A percentile compares a stretch with the other conserved stretches of the same genome.
Conservation (phyloP, 345 rosid species). For the Salix udensis region DNA sequence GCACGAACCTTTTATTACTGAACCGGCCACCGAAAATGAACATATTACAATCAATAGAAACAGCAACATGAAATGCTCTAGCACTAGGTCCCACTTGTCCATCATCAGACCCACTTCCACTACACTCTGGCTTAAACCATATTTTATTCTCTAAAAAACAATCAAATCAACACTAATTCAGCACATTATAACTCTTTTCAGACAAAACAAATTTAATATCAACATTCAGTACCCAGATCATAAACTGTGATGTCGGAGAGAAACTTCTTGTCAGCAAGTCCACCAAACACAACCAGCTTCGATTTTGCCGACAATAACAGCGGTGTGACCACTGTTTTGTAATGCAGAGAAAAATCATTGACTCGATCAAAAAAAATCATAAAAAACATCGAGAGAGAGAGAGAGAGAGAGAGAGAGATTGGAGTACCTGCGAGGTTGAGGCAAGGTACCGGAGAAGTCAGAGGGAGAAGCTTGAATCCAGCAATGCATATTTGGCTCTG, state of each 20-base stretch:
- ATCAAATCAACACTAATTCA: neutral
- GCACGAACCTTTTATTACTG: conserved; percentile 61
- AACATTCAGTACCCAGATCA: conserved; percentile 55
- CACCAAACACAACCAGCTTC: conserved; percentile 82
- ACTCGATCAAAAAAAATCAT: too few relatives aligned
- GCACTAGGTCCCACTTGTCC: conserved; percentile 83
- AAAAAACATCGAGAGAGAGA: neutral
- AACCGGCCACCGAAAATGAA: conserved; percentile 94
- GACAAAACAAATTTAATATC: neutral
- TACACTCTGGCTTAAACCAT: conserved; percentile 92
- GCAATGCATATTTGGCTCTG: conserved; percentile 51
- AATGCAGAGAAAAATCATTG: too few relatives aligned
- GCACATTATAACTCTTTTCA: too few relatives aligned
- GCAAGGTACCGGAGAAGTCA: conserved; percentile 71
- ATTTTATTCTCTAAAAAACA: conserved; percentile 61
- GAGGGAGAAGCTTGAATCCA: conserved; percentile 86
- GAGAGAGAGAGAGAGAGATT: neutral
- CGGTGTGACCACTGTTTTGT: conserved; percentile 71
- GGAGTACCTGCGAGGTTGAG: conserved; percentile 74
- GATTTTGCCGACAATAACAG: conserved; percentile 74
- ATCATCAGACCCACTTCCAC: conserved; percentile 73
- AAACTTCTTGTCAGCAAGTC: conserved; percentile 76
- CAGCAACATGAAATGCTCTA: conserved; percentile 91
- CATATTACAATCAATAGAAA: conserved; percentile 89
- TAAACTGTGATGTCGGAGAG: conserved; percentile 65